Percentiles rank a stretch among this genome's conserved stretches.
phyloP scores from a whole-genome alignment of 2,329 filamentous ascomycete genomes.

The Aureobasidium sp. region DNA sequence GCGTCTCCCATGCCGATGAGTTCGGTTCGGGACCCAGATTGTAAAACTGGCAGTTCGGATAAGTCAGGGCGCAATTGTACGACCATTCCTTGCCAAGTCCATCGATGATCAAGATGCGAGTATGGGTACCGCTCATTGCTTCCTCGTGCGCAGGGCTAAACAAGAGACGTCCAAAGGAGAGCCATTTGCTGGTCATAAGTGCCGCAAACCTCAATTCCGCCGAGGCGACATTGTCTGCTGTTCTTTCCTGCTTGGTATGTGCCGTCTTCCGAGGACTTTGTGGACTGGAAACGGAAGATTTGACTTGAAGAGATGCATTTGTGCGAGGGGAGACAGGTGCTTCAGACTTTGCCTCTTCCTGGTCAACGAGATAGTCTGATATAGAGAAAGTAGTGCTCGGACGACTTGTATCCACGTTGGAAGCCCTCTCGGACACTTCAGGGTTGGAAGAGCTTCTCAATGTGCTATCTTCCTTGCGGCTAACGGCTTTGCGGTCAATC shows the following conservation, averaged over 20 bases:
- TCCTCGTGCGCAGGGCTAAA: constrained; percentile 75
- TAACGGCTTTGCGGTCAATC: constrained; percentile 7
- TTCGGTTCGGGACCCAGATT: constrained; percentile 48
- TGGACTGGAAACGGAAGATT: neutral
- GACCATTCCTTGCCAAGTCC: constrained; percentile 88
- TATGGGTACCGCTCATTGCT: constrained; percentile 51
- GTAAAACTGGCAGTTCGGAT: constrained; percentile 67
- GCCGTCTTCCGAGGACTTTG: neutral
- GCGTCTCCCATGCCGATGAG: constrained; percentile 18
- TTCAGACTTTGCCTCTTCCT: neutral
- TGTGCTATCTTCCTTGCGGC: constrained; percentile 9
- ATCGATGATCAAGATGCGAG: constrained; percentile 69
- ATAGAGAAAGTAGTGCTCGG: constrained; percentile 20
- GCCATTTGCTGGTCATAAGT: constrained; percentile 81
- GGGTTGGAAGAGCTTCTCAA: neutral
- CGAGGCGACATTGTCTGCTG: constrained; percentile 17
- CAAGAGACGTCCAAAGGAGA: constrained; percentile 75
- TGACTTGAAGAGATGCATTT: neutral
- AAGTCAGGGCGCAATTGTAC: constrained; percentile 75
- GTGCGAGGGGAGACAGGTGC: neutral
- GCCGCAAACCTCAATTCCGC: constrained; percentile 73
- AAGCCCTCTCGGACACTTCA: neutral
- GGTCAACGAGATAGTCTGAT: constrained; percentile 17
- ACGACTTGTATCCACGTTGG: neutral
- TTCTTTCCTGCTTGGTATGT: neutral